These are phyloP conservation scores for Pistacia integerrima DNA, from an alignment of 345 rosid species.

Conservation along the genomic window DNA sequence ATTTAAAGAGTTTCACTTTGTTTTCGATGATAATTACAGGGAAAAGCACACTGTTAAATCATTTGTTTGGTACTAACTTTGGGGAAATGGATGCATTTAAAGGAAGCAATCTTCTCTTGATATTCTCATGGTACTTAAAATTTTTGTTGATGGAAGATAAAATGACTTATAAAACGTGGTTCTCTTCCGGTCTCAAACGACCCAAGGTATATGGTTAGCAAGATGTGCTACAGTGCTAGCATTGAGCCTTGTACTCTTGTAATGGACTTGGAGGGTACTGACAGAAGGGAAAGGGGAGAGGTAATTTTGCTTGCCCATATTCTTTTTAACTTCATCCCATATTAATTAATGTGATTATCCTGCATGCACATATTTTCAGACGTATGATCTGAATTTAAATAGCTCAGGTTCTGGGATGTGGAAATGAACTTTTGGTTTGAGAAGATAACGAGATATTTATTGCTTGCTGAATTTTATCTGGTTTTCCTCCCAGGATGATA, in stretches of 20 bases:
- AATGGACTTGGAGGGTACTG: slow-evolving; percentile 99
- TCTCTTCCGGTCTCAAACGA: slow-evolving; percentile 81
- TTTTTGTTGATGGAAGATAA: slow-evolving; percentile 21
- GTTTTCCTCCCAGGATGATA: slow-evolving; percentile 72
- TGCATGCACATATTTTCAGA: neutral
- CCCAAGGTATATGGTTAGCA: slow-evolving; percentile 98
- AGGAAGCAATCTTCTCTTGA: slow-evolving; percentile 68
- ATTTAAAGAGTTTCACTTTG: slow-evolving; percentile 14
- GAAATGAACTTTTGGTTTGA: neutral
- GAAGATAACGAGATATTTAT: slow-evolving; percentile 4
- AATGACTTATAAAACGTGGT: slow-evolving; percentile 15
- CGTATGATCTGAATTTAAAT: neutral
- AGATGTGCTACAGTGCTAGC: slow-evolving; percentile 75
- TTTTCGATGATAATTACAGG: slow-evolving; percentile 57
- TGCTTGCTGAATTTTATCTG: slow-evolving; percentile 19
- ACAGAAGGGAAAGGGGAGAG: slow-evolving; percentile 99
- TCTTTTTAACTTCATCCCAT: neutral
- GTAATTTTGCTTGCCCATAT: slow-evolving; percentile 35
- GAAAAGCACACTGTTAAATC: slow-evolving; percentile 91
- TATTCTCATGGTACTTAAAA: slow-evolving; percentile 10
- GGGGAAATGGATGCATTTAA: slow-evolving; percentile 98
- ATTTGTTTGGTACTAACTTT: slow-evolving; percentile 87
- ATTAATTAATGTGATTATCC: neutral
- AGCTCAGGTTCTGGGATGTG: neutral
- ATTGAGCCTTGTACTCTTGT: slow-evolving; percentile 94